Base-by-base conservation (phyloP, 169 alveolate species). In the Theileria orientalis region DNA sequence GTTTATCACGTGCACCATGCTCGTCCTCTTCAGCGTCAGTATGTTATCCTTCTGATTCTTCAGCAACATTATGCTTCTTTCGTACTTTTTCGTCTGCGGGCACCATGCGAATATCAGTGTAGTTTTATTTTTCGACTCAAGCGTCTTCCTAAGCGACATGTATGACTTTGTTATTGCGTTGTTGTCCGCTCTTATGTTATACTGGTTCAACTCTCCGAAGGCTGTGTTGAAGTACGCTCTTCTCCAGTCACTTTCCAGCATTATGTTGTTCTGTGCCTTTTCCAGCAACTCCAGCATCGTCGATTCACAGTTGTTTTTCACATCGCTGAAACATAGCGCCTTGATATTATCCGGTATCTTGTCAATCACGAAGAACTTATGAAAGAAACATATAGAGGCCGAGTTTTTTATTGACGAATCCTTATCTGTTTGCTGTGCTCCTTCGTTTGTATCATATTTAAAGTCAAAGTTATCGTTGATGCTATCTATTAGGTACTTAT, bases 91-190 rank as follows among this genome's bases (percentile, higher is more conserved):
- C 19, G 80, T 69, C 70, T 78, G 86, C 14, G 86, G 83, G 27
- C 86, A 78, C 86, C 86, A 78, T 41, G 86, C 86, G 42, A 78
- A 78, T 25, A 54, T 68, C 6, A 76, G 54, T n/a, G 49, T 61
- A 30, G 67, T 69, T 68, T 59, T 78, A 23, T 46, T 32, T 75
- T 70, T 69, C 56, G 29, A 27, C 61, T 78, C 86, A 25, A 78
- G 62, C 1, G 42, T 16, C 3, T 67, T 62, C 8, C 86, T 69
- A 52, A 78, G 40, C 16, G 74, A 29, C 42, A 44, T 21, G 29
- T 51, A 78, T 8, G 80, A 56, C 57, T 40, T 47, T 6, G 74
- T 35, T 1, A 78, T 33, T 52, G 33, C 35, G 63, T 74, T 68
- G 40, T 47, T 56, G 49, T 69, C 83, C 16, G 67, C 70, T 27